Conservation (phyloP, 1,284 basidiomycete species). For the Volvariella volvacea region DNA sequence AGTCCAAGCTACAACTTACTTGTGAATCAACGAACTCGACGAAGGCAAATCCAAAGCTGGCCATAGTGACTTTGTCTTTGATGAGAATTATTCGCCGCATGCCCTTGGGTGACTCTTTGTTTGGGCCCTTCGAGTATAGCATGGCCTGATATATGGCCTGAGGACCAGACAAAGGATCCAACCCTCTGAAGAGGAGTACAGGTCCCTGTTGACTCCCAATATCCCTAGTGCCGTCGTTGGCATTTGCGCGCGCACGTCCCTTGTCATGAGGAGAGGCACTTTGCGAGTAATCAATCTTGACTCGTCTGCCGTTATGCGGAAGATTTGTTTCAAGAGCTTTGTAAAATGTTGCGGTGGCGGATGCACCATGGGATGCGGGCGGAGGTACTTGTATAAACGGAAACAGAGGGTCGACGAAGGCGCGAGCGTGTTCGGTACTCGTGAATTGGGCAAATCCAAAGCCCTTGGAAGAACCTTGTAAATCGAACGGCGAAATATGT, state of each 20-base stretch:
- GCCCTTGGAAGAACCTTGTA: conserved; percentile 82
- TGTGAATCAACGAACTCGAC: conserved; percentile 82
- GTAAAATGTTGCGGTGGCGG: conserved; percentile 61
- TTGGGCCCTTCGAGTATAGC: conserved; percentile 57
- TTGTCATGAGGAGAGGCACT: conserved; percentile 66
- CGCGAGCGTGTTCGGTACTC: conserved; percentile 73
- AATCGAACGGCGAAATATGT: conserved; percentile 57
- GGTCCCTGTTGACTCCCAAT: conserved; percentile 80
- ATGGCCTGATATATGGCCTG: conserved; percentile 79
- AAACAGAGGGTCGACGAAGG: conserved; percentile 82
- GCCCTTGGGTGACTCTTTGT: conserved; percentile 70
- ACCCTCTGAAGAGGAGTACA: conserved; percentile 79
- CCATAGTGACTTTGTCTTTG: conserved; percentile 77
- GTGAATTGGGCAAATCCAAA: conserved; percentile 93
- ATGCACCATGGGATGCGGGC: conserved; percentile 72
- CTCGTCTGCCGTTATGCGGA: conserved; percentile 66
- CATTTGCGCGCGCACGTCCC: conserved; percentile 51
- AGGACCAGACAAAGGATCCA: conserved; percentile 81
- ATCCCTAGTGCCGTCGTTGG: conserved; percentile 90
- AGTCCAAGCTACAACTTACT: conserved; percentile 42
- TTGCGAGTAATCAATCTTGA: conserved; percentile 89
- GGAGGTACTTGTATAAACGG: conserved; percentile 83
- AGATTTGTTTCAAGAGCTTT: conserved; percentile 59
- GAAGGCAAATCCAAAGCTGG: conserved; percentile 88
- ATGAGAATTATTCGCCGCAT: conserved; percentile 83